Base-by-base conservation (phyloP, 1,139 yeast species). In the Magnusiomyces tetraspermus region DNA sequence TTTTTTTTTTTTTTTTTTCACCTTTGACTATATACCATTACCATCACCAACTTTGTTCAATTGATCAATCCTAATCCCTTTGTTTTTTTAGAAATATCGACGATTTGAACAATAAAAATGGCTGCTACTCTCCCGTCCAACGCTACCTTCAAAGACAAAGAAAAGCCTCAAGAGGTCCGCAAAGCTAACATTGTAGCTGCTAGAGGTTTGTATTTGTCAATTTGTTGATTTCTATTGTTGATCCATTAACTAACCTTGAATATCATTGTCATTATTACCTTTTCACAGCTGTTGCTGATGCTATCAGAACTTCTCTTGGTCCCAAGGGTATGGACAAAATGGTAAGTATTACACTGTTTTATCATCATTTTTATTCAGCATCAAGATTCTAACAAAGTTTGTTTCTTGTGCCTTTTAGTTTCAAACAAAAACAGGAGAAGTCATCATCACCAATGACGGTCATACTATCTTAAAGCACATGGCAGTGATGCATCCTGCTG, bases 241-340 rank as follows among this genome's bases (percentile, higher is more conserved):
- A 26, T 33, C 21, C 19, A 22, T 26, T 30, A 6, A 19, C 42
- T 38, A 38, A 38, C 24, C n/a, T 3, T 17, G 24, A 4, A 4
- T 5, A 19, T 17, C 6, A 19, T 5, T 38, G 40, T 36, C 11
- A 30, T 41, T 22, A 33, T 47, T 28, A 44, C n/a, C n/a, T n/a
- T n/a, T n/a, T n/a, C n/a, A n/a, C n/a, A 62, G 97, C 98, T 2
- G 98, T 94, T 42, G 92, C 97, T 1, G 98, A 94, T 70, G 98
- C 98, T 51, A 89, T 92, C 66, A 79, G 98, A 70, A 92, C 99
- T 2, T 89, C 97, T 11, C 75, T 92, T 55, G 99, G 99, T 37
- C 99, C 99, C 51, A 90, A 89, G 69, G 98, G 99, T 57, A 92
- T 92, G 98, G 99, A 92, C 70, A 94, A 94, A 75, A 92, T 92